Evolutionary conservation across 805 yeast species (phyloP).

Genomic region (Teunomyces panamensis): DNA sequence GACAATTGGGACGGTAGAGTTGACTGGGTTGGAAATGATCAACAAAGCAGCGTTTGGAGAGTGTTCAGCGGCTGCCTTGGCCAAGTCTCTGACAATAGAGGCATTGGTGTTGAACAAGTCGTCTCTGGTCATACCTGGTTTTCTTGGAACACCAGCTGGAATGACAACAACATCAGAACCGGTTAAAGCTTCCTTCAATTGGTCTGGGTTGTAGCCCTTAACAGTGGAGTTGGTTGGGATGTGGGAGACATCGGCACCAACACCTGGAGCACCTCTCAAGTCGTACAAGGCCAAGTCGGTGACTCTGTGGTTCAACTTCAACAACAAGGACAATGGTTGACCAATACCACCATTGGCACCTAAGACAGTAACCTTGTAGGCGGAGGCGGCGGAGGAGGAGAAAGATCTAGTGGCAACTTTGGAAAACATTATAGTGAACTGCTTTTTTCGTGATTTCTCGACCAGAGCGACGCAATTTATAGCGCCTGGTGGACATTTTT

Average conservation of each 20-base stretch:
- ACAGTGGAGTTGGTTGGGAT: conserved; percentile 90
- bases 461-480: background rate
- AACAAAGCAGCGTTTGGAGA: conserved; percentile 81
- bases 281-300: conserved; percentile 85
- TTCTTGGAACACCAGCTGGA: conserved; percentile 98
- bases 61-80: conserved; percentile 76
- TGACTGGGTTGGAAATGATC: conserved; percentile 92
- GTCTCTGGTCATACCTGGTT: conserved; percentile 99
- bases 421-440: conserved; percentile 44
- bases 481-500: background rate
- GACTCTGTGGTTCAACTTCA: conserved; percentile 86
- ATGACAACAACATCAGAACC: conserved; percentile 85
- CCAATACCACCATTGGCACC: conserved; percentile 97
- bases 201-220: conserved; percentile 82
- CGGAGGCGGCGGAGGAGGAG: conserved; percentile 61
- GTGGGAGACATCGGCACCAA: conserved; percentile 93
- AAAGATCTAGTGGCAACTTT: conserved; percentile 60
- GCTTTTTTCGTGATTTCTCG: conserved; percentile 1
- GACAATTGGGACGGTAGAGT: conserved; percentile 95
- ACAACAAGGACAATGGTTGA: conserved; percentile 72
- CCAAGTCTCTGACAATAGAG: conserved; percentile 89
- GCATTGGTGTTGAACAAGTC: conserved; percentile 96
- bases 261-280: conserved; percentile 91
- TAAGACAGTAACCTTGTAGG: conserved; percentile 71
- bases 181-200: conserved; percentile 63